Evolutionary conservation across 306 rosid species (phyloP).

Genomic region (Datisca glomerata): DNA sequence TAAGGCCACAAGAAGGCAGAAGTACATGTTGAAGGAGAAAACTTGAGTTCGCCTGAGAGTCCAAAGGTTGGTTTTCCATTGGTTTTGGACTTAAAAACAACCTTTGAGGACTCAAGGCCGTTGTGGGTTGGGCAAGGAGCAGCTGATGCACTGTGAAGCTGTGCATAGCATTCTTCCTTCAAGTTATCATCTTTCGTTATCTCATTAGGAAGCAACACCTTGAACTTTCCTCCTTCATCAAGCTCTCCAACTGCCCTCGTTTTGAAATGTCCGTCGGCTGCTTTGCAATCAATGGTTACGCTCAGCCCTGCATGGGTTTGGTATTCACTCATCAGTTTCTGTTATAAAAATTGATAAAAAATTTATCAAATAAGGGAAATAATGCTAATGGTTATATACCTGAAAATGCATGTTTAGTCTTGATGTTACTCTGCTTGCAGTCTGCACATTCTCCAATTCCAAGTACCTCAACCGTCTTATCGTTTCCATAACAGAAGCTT

Average conservation of each 20-base stretch:
- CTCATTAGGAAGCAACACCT: conserved; percentile 45
- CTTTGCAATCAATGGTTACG: conserved; percentile 54
- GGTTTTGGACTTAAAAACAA: background rate
- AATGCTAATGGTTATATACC: too few species aligned
- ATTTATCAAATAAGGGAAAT: too few species aligned
- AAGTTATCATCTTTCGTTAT: conserved; percentile 35
- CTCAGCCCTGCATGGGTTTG: conserved; percentile 25
- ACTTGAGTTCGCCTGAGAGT: background rate
- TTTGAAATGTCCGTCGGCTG: conserved; percentile 41
- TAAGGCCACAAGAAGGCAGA: conserved; percentile 1
- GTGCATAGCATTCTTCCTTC: conserved; percentile 77
- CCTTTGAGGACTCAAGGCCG: conserved; percentile 22
- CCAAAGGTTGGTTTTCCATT: background rate
- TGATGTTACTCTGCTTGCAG: conserved; percentile 42
- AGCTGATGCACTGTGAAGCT: conserved; percentile 53
- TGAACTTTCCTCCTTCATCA: conserved; percentile 58
- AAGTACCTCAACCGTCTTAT: conserved; percentile 48
- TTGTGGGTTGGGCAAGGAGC: conserved; percentile 62
- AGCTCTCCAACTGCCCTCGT: conserved; percentile 53
- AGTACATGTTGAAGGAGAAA: background rate
- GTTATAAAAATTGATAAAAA: too few species aligned
- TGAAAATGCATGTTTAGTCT: conserved; percentile 52
- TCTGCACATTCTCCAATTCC: conserved; percentile 72
- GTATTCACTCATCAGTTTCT: too few species aligned
- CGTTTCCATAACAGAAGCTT: conserved; percentile 36